A percentile compares a stretch with the other conserved stretches of the same genome.
Conservation (phyloP, 768 basidiomycete species). For the Phylloporus sp. region DNA sequence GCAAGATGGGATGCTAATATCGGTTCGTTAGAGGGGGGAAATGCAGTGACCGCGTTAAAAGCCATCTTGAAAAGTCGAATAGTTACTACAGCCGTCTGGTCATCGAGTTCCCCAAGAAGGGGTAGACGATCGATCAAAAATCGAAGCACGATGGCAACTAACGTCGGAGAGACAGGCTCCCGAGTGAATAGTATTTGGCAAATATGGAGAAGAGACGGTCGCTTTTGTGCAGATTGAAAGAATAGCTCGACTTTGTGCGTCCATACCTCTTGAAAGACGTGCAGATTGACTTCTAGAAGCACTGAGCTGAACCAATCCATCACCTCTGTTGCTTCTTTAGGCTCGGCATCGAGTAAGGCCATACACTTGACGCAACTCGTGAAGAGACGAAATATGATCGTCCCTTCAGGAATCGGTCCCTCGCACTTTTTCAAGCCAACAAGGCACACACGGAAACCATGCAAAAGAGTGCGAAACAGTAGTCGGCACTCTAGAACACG, state of each 20-base stretch:
- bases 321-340: constrained; percentile 69
- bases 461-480: constrained; percentile 83
- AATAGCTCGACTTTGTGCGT: constrained; percentile 89
- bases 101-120: constrained; percentile 80
- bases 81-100: constrained; percentile 74
- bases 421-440: constrained; percentile 75
- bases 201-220: constrained; percentile 76
- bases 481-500: constrained; percentile 66
- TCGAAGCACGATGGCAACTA: constrained; percentile 84
- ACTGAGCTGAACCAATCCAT: constrained; percentile 78
- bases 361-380: constrained; percentile 81
- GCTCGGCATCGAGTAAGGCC: constrained; percentile 73
- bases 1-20: constrained; percentile 92
- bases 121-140: constrained; percentile 82
- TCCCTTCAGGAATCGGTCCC: constrained; percentile 76
- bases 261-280: constrained; percentile 97
- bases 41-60: constrained; percentile 78
- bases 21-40: constrained; percentile 76
- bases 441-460: constrained; percentile 81
- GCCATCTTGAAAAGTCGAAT: constrained; percentile 95
- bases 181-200: constrained; percentile 80
- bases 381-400: constrained; percentile 84
- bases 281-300: constrained; percentile 78
- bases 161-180: constrained; percentile 70
- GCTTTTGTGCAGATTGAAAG: constrained; percentile 73